Percentiles rank a stretch among this genome's conserved stretches.
Evolutionary conservation across 148 eudicot species (phyloP).

Genomic region (Bassia scoparia): DNA sequence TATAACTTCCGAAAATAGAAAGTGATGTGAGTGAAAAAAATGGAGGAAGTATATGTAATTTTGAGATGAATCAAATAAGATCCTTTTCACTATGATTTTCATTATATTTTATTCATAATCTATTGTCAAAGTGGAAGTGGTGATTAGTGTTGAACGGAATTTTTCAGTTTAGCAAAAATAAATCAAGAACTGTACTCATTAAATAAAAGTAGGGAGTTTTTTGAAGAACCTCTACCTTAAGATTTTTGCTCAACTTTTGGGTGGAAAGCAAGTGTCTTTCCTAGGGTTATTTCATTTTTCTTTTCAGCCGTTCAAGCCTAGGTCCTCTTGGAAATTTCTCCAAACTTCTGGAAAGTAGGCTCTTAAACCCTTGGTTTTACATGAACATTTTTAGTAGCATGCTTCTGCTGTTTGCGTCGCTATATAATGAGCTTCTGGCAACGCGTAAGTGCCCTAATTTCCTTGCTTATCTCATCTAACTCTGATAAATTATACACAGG

Average conservation of each 20-base stretch:
- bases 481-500: slow-evolving; percentile 38
- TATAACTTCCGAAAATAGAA: too few relatives aligned
- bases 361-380: background rate
- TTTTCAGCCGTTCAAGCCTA: background rate
- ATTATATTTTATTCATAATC: too few relatives aligned
- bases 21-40: too few relatives aligned
- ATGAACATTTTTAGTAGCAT: background rate
- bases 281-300: background rate
- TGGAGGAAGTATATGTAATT: too few relatives aligned
- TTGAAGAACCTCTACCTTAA: too few relatives aligned
- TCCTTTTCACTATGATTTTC: too few relatives aligned
- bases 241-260: background rate
- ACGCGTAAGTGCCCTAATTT: background rate
- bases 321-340: background rate
- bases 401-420: background rate
- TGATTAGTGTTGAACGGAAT: too few relatives aligned
- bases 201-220: too few relatives aligned
- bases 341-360: background rate
- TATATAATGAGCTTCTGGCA: background rate
- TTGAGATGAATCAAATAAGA: too few relatives aligned
- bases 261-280: background rate
- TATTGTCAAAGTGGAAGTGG: too few relatives aligned
- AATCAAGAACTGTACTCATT: too few relatives aligned
- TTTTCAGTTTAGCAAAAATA: too few relatives aligned
- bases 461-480: background rate